Evolutionary conservation across 805 yeast species (phyloP).

Genomic region (Cyberlindnera amylophila): DNA sequence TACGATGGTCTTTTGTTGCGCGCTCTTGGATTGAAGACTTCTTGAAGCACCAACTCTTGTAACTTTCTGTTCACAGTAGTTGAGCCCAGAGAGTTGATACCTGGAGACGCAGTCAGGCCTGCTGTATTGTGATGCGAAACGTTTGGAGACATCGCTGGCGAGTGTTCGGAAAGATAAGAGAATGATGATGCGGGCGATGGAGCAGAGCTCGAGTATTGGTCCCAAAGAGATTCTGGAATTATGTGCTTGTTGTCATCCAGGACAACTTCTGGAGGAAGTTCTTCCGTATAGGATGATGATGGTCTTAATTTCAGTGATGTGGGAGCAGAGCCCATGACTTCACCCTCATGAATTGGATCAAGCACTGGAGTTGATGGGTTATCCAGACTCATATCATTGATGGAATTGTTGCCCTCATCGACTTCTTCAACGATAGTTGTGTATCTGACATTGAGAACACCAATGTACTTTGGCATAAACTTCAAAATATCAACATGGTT

Average conservation of each 20-base stretch:
- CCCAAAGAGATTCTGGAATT: constrained; percentile 76
- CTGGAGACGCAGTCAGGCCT: constrained; percentile 10
- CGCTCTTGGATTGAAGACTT: constrained; percentile 57
- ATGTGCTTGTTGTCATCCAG: constrained; percentile 90
- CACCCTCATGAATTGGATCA: constrained; percentile 18
- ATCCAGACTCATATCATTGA: constrained; percentile 14
- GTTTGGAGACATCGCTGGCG: constrained; percentile 19
- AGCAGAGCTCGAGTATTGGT: constrained; percentile 47
- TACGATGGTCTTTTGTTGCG: constrained; percentile 2
- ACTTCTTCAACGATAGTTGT: constrained; percentile 29
- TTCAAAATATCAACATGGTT: constrained; percentile 70
- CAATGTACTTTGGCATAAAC: constrained; percentile 93
- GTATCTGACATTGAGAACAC: constrained; percentile 89
- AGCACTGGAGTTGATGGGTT: constrained; percentile 12
- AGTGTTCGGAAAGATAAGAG: constrained; percentile 31
- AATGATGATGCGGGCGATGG: constrained; percentile 40
- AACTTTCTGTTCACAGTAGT: constrained; percentile 69
- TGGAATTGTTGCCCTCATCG: constrained; percentile 17
- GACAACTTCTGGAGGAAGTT: constrained; percentile 71
- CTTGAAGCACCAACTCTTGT: constrained; percentile 66
- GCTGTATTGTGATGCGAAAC: constrained; percentile 1
- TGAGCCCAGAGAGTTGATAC: constrained; percentile 40
- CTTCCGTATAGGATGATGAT: constrained; percentile 26
- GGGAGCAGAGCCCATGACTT: constrained; percentile 13
- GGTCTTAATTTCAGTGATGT: constrained; percentile 13